A percentile compares a stretch with the other conserved stretches of the same genome.
Evolutionary conservation across 2,329 filamentous ascomycete genomes (phyloP).

Genomic region (Apiospora marii): DNA sequence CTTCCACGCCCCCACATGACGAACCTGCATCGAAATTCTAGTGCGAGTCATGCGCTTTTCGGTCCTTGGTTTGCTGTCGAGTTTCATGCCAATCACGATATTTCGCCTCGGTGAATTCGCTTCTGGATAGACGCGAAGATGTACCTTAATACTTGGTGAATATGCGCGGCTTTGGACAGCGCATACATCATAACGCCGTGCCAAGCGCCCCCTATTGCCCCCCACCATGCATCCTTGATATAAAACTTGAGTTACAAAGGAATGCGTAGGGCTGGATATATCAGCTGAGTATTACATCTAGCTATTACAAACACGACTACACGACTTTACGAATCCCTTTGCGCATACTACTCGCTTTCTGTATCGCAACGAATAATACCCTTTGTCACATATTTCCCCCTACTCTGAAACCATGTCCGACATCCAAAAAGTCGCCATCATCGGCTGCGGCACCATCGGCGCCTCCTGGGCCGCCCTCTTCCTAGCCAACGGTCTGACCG

Average conservation of each 20-base stretch:
- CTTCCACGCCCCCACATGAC: background rate
- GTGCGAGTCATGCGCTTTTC: background rate
- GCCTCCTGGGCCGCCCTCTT: slow-evolving; percentile 29
- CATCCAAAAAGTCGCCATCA: slow-evolving; percentile 28
- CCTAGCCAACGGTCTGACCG: slow-evolving; percentile 27
- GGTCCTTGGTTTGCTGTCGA: background rate
- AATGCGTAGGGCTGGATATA: background rate
- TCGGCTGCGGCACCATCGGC: slow-evolving; percentile 29
- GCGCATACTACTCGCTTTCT: too few species aligned
- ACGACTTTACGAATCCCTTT: background rate
- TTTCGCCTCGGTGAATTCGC: background rate
- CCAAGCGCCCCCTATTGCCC: background rate
- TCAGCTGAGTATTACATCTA: background rate
- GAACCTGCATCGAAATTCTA: background rate
- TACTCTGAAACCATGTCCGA: slow-evolving; percentile 18
- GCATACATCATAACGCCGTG: background rate
- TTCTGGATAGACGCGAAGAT: background rate
- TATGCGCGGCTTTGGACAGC: background rate
- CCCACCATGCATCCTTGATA: background rate
- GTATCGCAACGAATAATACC: too few species aligned
- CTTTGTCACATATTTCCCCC: too few species aligned
- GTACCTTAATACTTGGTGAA: too few species aligned
- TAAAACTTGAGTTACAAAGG: background rate
- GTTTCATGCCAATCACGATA: background rate
- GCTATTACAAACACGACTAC: background rate